phyloP scores from a whole-genome alignment of 1,284 basidiomycete genomes.

The Sanguinoderma infundibulare region DNA sequence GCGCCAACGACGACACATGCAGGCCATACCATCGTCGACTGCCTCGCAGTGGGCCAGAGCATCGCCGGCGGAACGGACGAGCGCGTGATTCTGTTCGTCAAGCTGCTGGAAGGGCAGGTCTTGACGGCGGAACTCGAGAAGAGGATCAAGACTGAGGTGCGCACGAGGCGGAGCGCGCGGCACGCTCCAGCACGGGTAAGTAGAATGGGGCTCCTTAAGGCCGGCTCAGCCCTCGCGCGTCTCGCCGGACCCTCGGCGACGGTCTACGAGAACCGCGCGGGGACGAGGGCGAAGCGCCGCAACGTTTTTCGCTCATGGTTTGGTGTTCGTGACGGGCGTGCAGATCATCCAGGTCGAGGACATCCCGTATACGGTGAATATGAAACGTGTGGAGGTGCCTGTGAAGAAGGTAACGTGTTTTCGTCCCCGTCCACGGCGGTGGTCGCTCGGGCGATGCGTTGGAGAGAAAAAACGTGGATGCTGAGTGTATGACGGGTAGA shows the following conservation, averaged over 20 bases:
- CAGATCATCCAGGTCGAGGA: conserved; percentile 74
- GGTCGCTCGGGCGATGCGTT: background rate
- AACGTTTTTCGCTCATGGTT: conserved; percentile 25
- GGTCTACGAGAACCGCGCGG: background rate
- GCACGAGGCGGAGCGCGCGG: conserved; percentile 68
- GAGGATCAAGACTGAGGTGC: conserved; percentile 66
- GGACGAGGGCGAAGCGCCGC: conserved; percentile 14
- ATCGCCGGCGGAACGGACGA: conserved; percentile 77
- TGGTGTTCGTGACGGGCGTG: conserved; percentile 13
- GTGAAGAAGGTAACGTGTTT: conserved; percentile 69
- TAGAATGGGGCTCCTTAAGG: conserved; percentile 19
- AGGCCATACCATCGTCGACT: conserved; percentile 63
- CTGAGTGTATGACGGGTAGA: conserved; percentile 43
- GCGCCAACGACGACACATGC: conserved; percentile 43
- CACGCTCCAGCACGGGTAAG: conserved; percentile 75
- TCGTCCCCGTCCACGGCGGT: background rate
- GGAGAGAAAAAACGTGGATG: conserved; percentile 16
- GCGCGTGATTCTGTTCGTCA: conserved; percentile 83
- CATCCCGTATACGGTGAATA: conserved; percentile 86
- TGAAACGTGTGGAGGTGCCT: conserved; percentile 85
- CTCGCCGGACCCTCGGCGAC: background rate
- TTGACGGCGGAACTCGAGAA: conserved; percentile 59
- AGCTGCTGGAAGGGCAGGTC: conserved; percentile 57
- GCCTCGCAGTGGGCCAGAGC: conserved; percentile 78
- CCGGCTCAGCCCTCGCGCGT: conserved; percentile 6